phyloP scores from a whole-genome alignment of 2,329 filamentous ascomycete species.

The Emmonsia crescens region DNA sequence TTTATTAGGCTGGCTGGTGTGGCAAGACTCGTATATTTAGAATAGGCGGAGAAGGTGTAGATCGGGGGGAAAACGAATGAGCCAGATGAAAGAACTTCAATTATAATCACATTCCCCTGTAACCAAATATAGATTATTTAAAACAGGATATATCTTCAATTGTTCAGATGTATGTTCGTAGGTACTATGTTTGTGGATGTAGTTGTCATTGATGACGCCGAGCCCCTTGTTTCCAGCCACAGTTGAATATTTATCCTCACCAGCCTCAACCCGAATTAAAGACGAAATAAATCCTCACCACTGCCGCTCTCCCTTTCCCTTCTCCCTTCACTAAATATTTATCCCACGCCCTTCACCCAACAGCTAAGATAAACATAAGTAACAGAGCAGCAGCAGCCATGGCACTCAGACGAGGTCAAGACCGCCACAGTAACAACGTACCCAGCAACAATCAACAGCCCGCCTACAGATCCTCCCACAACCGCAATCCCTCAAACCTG shows the following conservation, averaged over 20 bases:
- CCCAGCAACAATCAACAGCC: constrained; percentile 13
- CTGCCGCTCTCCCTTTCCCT: not conserved
- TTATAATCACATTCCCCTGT: not conserved
- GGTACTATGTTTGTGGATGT: not conserved
- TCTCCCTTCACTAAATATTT: not conserved
- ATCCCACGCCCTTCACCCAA: not conserved
- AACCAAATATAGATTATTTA: not conserved
- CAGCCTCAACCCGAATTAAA: not conserved
- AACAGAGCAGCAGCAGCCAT: constrained; percentile 14
- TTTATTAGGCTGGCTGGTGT: not conserved
- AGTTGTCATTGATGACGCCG: not conserved
- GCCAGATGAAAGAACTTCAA: not conserved
- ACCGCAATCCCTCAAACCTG: constrained; percentile 7
- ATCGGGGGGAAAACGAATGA: not conserved
- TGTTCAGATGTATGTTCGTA: too few species aligned
- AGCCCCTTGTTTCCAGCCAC: not conserved
- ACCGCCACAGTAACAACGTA: constrained; percentile 21
- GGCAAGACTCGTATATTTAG: not conserved
- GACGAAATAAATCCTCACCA: not conserved
- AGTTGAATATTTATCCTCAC: not conserved
- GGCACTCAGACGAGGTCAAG: constrained; percentile 24
- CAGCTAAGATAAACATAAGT: not conserved
- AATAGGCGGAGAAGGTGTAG: not conserved
- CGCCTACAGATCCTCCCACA: constrained; percentile 7
- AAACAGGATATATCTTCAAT: too few species aligned